A percentile compares a stretch with the other conserved stretches of the same genome.
phyloP scores from a whole-genome alignment of 108 stramenopile genomes.

The Cylindrotheca closterium region DNA sequence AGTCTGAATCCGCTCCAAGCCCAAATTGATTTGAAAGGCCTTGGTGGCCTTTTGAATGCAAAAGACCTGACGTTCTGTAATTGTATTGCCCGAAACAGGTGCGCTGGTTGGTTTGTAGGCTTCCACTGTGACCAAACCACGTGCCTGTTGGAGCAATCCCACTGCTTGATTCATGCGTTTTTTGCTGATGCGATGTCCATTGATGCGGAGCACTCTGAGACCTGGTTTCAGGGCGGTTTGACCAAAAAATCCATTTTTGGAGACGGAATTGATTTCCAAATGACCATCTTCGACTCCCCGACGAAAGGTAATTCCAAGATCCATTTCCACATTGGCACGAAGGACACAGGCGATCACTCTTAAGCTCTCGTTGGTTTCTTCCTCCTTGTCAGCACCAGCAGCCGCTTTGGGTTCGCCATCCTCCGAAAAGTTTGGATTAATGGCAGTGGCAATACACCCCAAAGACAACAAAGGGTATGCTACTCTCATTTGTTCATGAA shows the following conservation, averaged over 20 bases:
- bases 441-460: background rate
- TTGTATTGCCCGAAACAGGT: background rate
- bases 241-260: background rate
- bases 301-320: conserved; percentile 2
- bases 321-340: background rate
- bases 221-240: background rate
- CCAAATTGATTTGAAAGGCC: background rate
- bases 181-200: background rate
- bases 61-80: background rate
- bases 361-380: background rate
- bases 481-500: background rate
- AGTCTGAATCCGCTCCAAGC: background rate
- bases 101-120: background rate
- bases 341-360: background rate
- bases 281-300: background rate
- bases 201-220: background rate
- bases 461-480: background rate
- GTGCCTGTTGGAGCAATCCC: background rate
- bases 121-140: background rate
- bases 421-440: background rate
- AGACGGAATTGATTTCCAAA: background rate
- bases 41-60: background rate
- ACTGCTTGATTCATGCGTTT: background rate
- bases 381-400: background rate
- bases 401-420: background rate